phyloP scores from a whole-genome alignment of 805 yeast species.

The Spathaspora hagerdaliae region DNA sequence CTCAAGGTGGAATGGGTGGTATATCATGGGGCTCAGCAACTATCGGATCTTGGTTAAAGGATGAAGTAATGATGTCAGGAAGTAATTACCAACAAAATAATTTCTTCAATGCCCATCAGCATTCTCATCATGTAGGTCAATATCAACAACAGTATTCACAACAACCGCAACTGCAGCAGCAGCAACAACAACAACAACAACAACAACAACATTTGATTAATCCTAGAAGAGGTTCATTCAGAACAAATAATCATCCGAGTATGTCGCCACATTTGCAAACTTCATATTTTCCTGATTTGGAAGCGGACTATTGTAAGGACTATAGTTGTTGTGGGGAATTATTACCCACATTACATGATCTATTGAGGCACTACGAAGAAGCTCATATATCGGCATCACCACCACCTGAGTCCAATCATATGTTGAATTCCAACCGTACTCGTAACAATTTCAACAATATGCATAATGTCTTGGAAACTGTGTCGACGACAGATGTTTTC shows the following conservation, averaged over 20 bases:
- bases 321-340: conserved; percentile 93
- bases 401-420: conserved; percentile 33
- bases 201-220: conserved; percentile 19
- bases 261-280: conserved; percentile 66
- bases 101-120: conserved; percentile 7
- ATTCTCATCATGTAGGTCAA: background rate
- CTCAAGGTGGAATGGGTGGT: conserved; percentile 93
- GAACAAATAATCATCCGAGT: conserved; percentile 18
- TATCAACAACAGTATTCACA: background rate
- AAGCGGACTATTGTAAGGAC: conserved; percentile 94
- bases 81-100: conserved; percentile 1
- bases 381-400: conserved; percentile 73
- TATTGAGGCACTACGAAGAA: conserved; percentile 92
- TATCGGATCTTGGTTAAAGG: conserved; percentile 93
- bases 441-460: conserved; percentile 37
- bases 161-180: background rate
- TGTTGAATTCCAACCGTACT: conserved; percentile 26
- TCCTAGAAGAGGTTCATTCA: conserved; percentile 37
- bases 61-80: conserved; percentile 67
- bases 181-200: conserved; percentile 1
- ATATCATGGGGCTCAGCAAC: conserved; percentile 95
- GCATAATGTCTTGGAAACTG: conserved; percentile 76
- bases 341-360: conserved; percentile 89
- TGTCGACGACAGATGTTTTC: conserved; percentile 90
- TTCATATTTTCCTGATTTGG: conserved; percentile 85